These are phyloP conservation scores for Globisporangium yorkense DNA, from an alignment of 352 stramenopile species.

Conservation along the genomic window DNA sequence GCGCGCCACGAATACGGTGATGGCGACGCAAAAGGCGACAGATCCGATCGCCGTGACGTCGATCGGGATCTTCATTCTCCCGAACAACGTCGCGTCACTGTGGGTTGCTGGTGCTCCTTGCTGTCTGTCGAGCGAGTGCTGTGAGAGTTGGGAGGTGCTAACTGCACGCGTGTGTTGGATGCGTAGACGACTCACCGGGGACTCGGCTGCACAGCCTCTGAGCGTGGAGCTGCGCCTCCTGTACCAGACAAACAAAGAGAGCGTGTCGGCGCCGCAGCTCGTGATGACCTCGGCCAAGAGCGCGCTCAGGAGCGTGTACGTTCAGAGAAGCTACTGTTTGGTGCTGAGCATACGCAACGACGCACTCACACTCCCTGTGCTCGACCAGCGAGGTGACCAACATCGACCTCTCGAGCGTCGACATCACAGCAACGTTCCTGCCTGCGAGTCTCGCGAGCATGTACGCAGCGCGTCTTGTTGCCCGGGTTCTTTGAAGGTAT, in stretches of 20 bases:
- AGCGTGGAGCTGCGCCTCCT: conserved; percentile 19
- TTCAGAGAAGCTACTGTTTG: not conserved
- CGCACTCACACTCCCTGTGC: not conserved
- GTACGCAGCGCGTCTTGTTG: conserved; percentile 15
- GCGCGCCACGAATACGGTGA: not conserved
- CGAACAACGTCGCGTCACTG: conserved; percentile 24
- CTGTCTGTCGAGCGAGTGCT: not conserved
- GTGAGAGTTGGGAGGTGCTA: not conserved
- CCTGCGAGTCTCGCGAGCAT: conserved; percentile 33
- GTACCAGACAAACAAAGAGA: conserved; percentile 29
- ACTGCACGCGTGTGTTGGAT: not conserved
- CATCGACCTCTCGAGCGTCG: conserved; percentile 31
- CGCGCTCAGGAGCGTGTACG: conserved; percentile 28
- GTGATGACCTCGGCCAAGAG: conserved; percentile 30
- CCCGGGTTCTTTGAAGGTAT: not conserved
- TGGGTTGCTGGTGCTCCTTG: conserved; percentile 4
- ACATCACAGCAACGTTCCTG: conserved; percentile 28
- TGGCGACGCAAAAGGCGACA: conserved; percentile 17
- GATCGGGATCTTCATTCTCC: conserved; percentile 39
- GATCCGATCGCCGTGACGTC: conserved; percentile 31
- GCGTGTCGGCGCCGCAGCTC: conserved; percentile 26
- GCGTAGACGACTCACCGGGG: conserved; percentile 15
- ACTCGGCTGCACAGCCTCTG: not conserved
- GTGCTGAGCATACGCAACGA: not conserved
- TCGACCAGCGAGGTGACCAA: conserved; percentile 28